phyloP scores from a whole-genome alignment of 2,329 filamentous ascomycete species.

The Cladophialophora yegresii region DNA sequence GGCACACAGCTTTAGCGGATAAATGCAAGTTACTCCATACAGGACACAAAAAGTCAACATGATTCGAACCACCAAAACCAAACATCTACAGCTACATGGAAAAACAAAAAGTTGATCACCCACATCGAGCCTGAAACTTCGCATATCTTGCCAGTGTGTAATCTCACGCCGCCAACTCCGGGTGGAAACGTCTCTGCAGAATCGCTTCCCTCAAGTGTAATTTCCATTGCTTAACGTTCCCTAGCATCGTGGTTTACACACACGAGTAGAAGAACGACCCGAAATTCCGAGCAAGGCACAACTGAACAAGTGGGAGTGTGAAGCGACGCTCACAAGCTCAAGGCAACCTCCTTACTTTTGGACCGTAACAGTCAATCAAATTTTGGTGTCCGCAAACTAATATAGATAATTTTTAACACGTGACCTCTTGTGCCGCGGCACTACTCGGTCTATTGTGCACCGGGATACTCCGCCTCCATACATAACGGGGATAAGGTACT shows the following conservation, averaged over 20 bases:
- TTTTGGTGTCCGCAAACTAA: constrained; percentile 23
- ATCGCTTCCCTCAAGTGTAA: constrained; percentile 61
- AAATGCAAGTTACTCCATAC: neutral
- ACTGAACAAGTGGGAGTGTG: constrained; percentile 37
- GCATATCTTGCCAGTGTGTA: constrained; percentile 48
- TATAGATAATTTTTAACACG: constrained; percentile 4
- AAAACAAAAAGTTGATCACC: constrained; percentile 40
- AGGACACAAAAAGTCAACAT: neutral
- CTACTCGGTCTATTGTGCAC: neutral
- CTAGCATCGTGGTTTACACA: constrained; percentile 59
- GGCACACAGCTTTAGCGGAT: neutral
- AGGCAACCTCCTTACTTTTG: constrained; percentile 35
- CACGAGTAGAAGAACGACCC: constrained; percentile 57
- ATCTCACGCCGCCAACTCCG: constrained; percentile 58
- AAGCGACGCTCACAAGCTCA: constrained; percentile 33
- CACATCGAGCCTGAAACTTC: constrained; percentile 37
- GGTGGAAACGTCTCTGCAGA: constrained; percentile 59
- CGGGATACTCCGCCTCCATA: neutral
- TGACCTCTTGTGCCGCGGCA: neutral
- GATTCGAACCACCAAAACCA: neutral
- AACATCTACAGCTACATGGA: neutral
- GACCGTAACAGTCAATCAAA: constrained; percentile 37
- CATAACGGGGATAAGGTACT: too few relatives aligned
- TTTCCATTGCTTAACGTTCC: constrained; percentile 56
- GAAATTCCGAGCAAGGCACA: constrained; percentile 59